Base-by-base conservation (phyloP, 768 basidiomycete species). In the Leccinum fibrillosum region DNA sequence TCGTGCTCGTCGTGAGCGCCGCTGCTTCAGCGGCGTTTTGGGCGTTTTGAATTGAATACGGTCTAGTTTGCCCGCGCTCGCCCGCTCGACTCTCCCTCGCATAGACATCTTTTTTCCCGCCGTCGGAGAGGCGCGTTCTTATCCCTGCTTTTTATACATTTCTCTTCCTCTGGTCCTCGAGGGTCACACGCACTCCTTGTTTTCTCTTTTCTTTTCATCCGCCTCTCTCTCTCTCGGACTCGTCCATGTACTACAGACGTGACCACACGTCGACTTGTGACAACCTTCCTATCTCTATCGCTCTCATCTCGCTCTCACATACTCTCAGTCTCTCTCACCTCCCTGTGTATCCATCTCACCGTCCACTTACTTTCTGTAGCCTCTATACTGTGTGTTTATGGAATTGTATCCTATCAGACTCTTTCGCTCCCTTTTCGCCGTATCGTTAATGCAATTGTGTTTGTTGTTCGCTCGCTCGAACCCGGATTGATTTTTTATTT, bases 1-100 rank as follows among this genome's bases (percentile, higher is more conserved):
- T 47, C 1, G 55, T 34, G 4, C 23, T 69, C 15, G 15, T 62
- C 4, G 17, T 58, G 15, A 30, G 56, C 47, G 54, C 55, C 21
- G 52, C 54, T 1, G 45, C 39, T 13, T 64, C 59, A 21, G 23
- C 44, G 6, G 44, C 21, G 5, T 45, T 45, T 21, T 13, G 23
- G 19, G 12, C 6, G 19, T 45, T 45, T 19, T 45, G 11, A 44
- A 17, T 37, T 25, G 25, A 28, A 28, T 28, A 28, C 15, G 35
- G 15, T 17, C 39, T n/a, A n/a, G 32, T 34, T 13, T 34, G 32
- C 32, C 32, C 32, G 1, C 32, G 11, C 32, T 11, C 17, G 17
- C 17, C 21, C 12, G 5, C 2, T 17, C 19, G 21, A 45, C 21
- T 21, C 21, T 23, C 44, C 11, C 44, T 23, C 39, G 8, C n/a